A percentile compares a stretch with the other conserved stretches of the same genome.
phyloP scores from a whole-genome alignment of 2,329 filamentous ascomycete species.

The Byssothecium circinans region DNA sequence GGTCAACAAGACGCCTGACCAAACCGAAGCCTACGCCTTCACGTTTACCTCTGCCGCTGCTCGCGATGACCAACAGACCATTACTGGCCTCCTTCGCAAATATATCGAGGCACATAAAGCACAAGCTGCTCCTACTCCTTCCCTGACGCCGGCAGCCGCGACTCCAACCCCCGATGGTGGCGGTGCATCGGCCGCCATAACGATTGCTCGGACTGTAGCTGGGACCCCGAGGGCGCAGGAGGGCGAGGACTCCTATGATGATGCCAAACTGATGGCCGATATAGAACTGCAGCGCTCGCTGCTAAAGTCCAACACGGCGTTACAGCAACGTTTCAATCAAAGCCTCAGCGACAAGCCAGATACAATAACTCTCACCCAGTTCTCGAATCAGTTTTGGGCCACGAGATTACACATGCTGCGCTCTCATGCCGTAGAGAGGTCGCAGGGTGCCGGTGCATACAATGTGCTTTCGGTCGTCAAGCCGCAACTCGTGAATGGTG shows the following conservation, averaged over 20 bases:
- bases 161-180: slow-evolving; percentile 16
- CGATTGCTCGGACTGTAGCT: slow-evolving; percentile 70
- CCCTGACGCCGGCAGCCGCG: slow-evolving; percentile 34
- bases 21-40: slow-evolving; percentile 77
- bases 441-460: slow-evolving; percentile 85
- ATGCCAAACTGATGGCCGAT: slow-evolving; percentile 74
- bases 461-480: slow-evolving; percentile 93
- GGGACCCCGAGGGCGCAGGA: slow-evolving; percentile 51
- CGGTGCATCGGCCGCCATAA: slow-evolving; percentile 67
- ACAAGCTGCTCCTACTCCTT: slow-evolving; percentile 39
- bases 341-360: slow-evolving; percentile 81
- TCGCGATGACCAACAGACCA: slow-evolving; percentile 77
- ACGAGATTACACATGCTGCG: slow-evolving; percentile 82
- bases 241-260: slow-evolving; percentile 69
- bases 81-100: slow-evolving; percentile 79
- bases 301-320: slow-evolving; percentile 73
- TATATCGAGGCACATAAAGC: slow-evolving; percentile 72
- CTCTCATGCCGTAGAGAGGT: slow-evolving; percentile 84
- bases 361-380: slow-evolving; percentile 75
- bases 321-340: slow-evolving; percentile 86
- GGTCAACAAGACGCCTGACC: slow-evolving; percentile 63
- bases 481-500: slow-evolving; percentile 69
- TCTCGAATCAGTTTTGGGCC: slow-evolving; percentile 94
- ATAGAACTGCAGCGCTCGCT: slow-evolving; percentile 84
- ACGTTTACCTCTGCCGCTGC: slow-evolving; percentile 83